Evolutionary conservation across 148 eudicot species (phyloP).

Genomic region (Hydrangea macrophylla): DNA sequence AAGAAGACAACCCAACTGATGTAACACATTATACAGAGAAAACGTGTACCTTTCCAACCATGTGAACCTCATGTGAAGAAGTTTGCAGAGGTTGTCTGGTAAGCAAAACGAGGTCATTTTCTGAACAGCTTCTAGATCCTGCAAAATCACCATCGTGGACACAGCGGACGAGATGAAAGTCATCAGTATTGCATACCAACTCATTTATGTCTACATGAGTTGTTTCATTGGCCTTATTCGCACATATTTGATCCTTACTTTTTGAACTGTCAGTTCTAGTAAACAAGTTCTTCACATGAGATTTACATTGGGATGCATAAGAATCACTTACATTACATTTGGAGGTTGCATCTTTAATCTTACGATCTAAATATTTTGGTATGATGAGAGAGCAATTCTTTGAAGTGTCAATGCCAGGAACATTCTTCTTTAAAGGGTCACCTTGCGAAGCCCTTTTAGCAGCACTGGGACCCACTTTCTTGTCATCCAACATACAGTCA

Average conservation of each 20-base stretch:
- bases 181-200: conserved; percentile 61
- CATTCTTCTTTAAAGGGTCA: conserved; percentile 11
- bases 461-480: conserved; percentile 21
- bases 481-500: conserved; percentile 15
- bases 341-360: conserved; percentile 24
- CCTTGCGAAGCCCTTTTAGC: conserved; percentile 24
- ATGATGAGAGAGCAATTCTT: conserved; percentile 24
- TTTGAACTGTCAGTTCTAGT: conserved; percentile 23
- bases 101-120: conserved; percentile 81
- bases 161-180: conserved; percentile 93
- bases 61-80: conserved; percentile 61
- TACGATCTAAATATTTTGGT: conserved; percentile 30
- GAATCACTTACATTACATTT: conserved; percentile 25
- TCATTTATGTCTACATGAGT: conserved; percentile 44
- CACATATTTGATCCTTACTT: conserved; percentile 18
- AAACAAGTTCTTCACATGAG: conserved; percentile 18
- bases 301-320: conserved; percentile 22
- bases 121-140: conserved; percentile 56
- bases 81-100: conserved; percentile 66
- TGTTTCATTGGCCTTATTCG: conserved; percentile 23
- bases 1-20: neutral
- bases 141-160: conserved; percentile 50
- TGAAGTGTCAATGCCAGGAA: conserved; percentile 13
- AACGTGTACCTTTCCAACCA: conserved; percentile 78
- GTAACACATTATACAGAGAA: neutral